Conservation (phyloP, 108 stramenopile species). For the Bacterosira constricta region DNA sequence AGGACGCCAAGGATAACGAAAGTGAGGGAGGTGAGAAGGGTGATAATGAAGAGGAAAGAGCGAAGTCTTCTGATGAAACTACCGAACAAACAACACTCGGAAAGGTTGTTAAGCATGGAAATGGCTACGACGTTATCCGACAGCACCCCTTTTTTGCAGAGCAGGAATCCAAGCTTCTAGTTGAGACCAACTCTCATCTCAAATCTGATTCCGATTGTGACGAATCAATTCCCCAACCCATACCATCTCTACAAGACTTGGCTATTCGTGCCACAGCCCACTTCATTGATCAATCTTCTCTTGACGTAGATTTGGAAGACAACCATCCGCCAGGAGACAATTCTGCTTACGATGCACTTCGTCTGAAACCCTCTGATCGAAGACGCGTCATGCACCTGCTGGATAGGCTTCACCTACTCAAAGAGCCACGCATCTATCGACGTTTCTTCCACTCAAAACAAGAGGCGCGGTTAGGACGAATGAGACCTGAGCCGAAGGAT, state of each 20-base stretch:
- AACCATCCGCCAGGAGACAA: constrained; percentile 81
- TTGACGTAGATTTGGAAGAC: constrained; percentile 69
- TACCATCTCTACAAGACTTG: constrained; percentile 81
- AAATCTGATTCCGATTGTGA: constrained; percentile 19
- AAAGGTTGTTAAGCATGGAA: constrained; percentile 20
- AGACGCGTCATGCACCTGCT: constrained; percentile 75
- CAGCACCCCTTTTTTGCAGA: constrained; percentile 62
- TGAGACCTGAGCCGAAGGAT: constrained; percentile 63
- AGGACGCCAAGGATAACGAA: constrained; percentile 4
- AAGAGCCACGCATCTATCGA: constrained; percentile 72
- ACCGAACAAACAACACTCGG: constrained; percentile 21
- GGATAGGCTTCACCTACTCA: constrained; percentile 68
- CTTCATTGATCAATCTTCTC: constrained; percentile 59
- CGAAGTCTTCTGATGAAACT: constrained; percentile 4
- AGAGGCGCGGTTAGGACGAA: constrained; percentile 62
- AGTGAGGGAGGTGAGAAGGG: constrained; percentile 24
- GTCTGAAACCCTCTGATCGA: constrained; percentile 58
- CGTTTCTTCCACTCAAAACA: constrained; percentile 70
- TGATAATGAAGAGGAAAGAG: constrained; percentile 22
- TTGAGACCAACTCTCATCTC: constrained; percentile 26
- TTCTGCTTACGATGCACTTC: constrained; percentile 63
- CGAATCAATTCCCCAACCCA: constrained; percentile 60
- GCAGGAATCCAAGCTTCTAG: constrained; percentile 6
- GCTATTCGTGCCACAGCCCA: constrained; percentile 78
- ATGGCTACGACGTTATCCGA: constrained; percentile 54